These are phyloP conservation scores for Circinella umbellata DNA, from an alignment of 371 early-diverging fungal species.

Conservation along the genomic window DNA sequence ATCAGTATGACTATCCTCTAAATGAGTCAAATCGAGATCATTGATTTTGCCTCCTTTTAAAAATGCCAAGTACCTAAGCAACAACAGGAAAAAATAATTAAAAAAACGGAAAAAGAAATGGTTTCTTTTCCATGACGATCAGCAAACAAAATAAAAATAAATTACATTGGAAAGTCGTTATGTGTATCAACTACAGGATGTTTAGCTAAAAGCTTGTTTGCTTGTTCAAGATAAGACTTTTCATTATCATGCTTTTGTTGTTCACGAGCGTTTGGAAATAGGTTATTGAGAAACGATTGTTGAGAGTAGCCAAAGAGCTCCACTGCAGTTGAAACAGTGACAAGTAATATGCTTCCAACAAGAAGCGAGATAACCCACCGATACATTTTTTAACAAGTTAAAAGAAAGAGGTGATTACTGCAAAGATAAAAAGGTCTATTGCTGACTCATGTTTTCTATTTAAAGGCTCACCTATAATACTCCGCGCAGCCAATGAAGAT, in stretches of 20 bases:
- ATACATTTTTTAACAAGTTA: constrained; percentile 2
- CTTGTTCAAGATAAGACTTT: constrained; percentile 27
- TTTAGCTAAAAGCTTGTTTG: constrained; percentile 30
- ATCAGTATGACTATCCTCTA: constrained; percentile 50
- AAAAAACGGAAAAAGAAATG: neutral
- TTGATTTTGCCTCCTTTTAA: constrained; percentile 43
- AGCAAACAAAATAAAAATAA: neutral
- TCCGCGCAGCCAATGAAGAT: too few species aligned
- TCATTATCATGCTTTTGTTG: neutral
- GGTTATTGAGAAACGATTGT: too few species aligned
- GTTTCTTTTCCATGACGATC: neutral
- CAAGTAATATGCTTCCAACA: neutral
- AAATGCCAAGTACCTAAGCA: constrained; percentile 38
- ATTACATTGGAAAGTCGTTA: constrained; percentile 51
- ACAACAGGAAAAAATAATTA: neutral
- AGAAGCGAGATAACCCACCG: neutral
- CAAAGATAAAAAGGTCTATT: neutral
- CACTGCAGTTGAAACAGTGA: neutral
- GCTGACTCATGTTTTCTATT: too few species aligned
- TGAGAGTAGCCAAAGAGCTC: neutral
- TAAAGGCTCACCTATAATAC: too few species aligned
- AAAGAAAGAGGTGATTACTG: neutral
- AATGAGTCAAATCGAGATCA: constrained; percentile 35
- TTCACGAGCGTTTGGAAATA: neutral
- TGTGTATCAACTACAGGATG: constrained; percentile 51